Evolutionary conservation across 208 protist species (phyloP).

Genomic region (Leishmania gerbilli): DNA sequence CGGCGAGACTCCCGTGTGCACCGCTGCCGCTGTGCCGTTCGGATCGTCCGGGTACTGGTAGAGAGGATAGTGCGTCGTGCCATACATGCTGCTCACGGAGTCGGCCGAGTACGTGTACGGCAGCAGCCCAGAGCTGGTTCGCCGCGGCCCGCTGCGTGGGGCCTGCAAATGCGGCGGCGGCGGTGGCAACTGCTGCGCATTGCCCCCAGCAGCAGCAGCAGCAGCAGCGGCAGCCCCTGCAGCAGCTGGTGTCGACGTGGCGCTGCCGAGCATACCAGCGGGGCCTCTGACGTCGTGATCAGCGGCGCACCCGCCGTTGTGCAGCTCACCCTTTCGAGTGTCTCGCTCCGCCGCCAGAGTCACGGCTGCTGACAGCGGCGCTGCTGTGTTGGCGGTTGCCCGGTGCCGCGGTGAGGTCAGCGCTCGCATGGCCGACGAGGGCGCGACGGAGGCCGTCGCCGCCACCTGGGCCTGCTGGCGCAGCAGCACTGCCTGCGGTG

Average conservation of each 20-base stretch:
- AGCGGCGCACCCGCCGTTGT: background rate
- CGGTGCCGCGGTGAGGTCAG: constrained; percentile 9
- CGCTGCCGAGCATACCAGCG: background rate
- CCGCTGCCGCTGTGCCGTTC: background rate
- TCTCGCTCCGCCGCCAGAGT: background rate
- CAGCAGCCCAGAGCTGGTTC: constrained; percentile 26
- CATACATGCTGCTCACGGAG: constrained; percentile 43
- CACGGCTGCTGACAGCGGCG: background rate
- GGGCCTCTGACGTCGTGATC: background rate
- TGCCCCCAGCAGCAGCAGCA: background rate
- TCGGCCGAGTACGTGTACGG: constrained; percentile 45
- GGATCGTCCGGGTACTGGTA: constrained; percentile 37
- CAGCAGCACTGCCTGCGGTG: constrained; percentile 42
- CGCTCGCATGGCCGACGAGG: background rate
- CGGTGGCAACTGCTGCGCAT: background rate
- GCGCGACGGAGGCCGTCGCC: constrained; percentile 11
- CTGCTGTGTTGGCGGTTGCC: background rate
- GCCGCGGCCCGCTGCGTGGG: constrained; percentile 10
- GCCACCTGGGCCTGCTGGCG: constrained; percentile 33
- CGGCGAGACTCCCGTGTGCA: background rate
- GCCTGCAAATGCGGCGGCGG: background rate
- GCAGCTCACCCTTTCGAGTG: background rate
- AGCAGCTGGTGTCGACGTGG: background rate
- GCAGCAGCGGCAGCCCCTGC: background rate
- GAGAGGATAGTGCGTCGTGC: constrained; percentile 47